phyloP scores from a whole-genome alignment of 805 yeast species.

The Kazachstania martiniae region DNA sequence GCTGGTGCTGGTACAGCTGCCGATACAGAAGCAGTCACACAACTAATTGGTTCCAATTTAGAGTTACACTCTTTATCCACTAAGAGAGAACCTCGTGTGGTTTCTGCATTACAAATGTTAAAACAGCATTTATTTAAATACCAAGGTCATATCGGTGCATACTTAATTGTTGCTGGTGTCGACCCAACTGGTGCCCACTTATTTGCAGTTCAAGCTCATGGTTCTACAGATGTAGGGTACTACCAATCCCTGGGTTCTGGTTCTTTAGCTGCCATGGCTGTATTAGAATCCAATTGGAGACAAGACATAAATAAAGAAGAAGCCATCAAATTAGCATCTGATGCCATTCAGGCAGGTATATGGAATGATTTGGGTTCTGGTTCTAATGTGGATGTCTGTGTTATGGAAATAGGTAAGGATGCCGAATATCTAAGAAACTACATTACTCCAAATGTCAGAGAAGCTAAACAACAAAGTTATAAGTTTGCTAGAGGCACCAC shows the following conservation, averaged over 20 bases:
- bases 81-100: conserved; percentile 83
- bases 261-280: conserved; percentile 97
- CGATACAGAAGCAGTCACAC: conserved; percentile 96
- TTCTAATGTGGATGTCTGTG: conserved; percentile 94
- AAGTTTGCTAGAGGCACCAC: conserved; percentile 92
- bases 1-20: conserved; percentile 99
- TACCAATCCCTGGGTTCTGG: conserved; percentile 94
- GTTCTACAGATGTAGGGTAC: conserved; percentile 92
- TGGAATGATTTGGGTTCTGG: conserved; percentile 99
- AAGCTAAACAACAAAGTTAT: conserved; percentile 69
- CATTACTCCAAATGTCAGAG: conserved; percentile 84
- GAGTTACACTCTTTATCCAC: conserved; percentile 83
- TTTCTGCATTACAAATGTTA: conserved; percentile 81
- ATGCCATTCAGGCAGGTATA: conserved; percentile 94
- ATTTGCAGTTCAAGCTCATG: conserved; percentile 93
- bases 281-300: conserved; percentile 81
- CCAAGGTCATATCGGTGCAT: conserved; percentile 96
- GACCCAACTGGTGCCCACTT: conserved; percentile 95
- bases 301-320: conserved; percentile 71
- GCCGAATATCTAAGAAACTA: conserved; percentile 79
- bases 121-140: conserved; percentile 94
- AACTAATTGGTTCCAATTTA: conserved; percentile 77
- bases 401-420: conserved; percentile 86
- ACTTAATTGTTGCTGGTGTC: conserved; percentile 93
- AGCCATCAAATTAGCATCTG: conserved; percentile 83